phyloP scores from a whole-genome alignment of 1,284 basidiomycete species.

The Leucoagaricus sp. region DNA sequence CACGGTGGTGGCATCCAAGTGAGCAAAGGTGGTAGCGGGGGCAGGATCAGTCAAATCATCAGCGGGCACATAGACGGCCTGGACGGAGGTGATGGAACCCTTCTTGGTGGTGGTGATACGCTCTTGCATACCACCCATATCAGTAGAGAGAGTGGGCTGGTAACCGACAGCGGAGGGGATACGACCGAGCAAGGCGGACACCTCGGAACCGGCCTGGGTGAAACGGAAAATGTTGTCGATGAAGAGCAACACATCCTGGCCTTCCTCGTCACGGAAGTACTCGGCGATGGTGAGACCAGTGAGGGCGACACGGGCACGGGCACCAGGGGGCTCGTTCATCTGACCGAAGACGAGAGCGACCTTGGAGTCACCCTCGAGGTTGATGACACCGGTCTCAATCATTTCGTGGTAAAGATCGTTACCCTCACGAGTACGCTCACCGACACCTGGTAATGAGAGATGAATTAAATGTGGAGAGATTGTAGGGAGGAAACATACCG shows the following conservation, averaged over 20 bases:
- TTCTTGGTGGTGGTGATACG: conserved; percentile 99
- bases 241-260: conserved; percentile 99
- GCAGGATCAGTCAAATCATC: conserved; percentile 99
- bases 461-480: neutral
- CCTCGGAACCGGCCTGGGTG: conserved; percentile 99
- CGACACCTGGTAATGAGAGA: conserved; percentile 69
- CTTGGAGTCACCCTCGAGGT: conserved; percentile 98
- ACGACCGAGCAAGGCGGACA: conserved; percentile 99
- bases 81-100: conserved; percentile 99
- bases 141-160: conserved; percentile 98
- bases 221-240: conserved; percentile 99
- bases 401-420: conserved; percentile 99
- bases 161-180: conserved; percentile 99
- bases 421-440: conserved; percentile 99
- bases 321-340: conserved; percentile 99
- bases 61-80: conserved; percentile 99
- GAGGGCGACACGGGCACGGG: conserved; percentile 99
- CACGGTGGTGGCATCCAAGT: conserved; percentile 99
- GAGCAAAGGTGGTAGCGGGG: conserved; percentile 98
- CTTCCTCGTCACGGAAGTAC: conserved; percentile 99
- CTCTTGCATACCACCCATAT: conserved; percentile 99
- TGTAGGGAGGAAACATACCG: conserved; percentile 52
- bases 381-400: conserved; percentile 99
- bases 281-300: conserved; percentile 99
- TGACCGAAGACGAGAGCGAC: conserved; percentile 99